Evolutionary conservation across 2,329 filamentous ascomycete genomes (phyloP), one percentile per base, ranked within the genome.

Genomic region (Coniochaeta prunicola): DNA sequence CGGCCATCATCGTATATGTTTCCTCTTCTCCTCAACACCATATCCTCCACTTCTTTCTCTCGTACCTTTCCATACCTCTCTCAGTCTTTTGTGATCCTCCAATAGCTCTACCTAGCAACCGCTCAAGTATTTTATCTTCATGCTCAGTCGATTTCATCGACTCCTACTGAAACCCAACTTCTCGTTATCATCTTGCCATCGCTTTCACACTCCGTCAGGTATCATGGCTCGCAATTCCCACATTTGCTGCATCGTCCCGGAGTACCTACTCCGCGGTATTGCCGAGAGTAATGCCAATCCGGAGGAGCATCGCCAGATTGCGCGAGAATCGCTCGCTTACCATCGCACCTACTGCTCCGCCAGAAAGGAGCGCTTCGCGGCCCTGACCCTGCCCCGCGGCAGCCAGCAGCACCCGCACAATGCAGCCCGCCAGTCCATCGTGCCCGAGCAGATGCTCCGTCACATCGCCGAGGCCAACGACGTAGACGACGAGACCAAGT

Each of bases 381-480:
- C 68, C 9, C 68, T 76, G 12, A 64, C 66, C 5, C 65, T 67
- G 26, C 72, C 73, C 15, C 70, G 70, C 8, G 71, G 70, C 9
- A 62, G 64, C 56, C 67, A 64, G 4, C 36, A 38, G 36, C 36
- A 59, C 56, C 13, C 57, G n/a, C 61, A 63, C 19, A 54, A 61
- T 26, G 59, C 59, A 7, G 58, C 54, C 40, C 58, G 42, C 36
- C 62, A 67, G 8, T 67, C 68, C 45, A 74, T 79, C 57, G 66
- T 79, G n/a, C 74, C 77, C 2, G 70, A 73, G 5, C 57, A 64
- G 8, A 63, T 80, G 26, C 70, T 79, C 8, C 67, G 70, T 45
- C 68, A 74, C 57, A 69, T 78, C 26, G 66, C 72, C 33, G 69
- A 74, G 4, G 70, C 68, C 6, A 67, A 73, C 15, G 64, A 70